These are phyloP conservation scores for Eucalyptus globulus DNA, from an alignment of 345 rosid species.

Conservation along the genomic window DNA sequence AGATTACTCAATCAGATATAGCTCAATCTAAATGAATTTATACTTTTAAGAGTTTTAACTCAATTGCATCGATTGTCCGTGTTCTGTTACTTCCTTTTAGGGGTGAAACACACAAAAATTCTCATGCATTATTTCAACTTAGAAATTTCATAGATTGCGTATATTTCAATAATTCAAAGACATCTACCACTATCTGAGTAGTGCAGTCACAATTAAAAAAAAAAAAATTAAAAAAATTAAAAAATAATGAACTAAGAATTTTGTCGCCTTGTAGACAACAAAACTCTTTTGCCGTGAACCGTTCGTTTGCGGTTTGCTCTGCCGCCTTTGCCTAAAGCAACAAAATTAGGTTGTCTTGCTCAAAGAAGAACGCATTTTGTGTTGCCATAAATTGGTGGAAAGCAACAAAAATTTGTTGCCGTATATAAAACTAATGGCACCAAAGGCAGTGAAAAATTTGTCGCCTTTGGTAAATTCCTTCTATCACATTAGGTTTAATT, in stretches of 20 bases:
- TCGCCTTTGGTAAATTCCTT: not conserved
- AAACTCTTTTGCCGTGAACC: not conserved
- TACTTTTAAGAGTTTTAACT: not conserved
- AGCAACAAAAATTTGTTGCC: not conserved
- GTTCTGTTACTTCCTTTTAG: not conserved
- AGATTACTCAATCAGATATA: not conserved
- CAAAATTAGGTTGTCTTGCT: not conserved
- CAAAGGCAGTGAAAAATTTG: not conserved
- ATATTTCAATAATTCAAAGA: not conserved
- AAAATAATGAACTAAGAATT: not conserved
- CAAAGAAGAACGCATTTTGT: not conserved
- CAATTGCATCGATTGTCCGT: rapidly evolving
- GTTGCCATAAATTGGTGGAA: not conserved
- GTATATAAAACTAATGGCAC: not conserved
- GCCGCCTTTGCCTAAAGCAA: not conserved
- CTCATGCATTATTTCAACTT: not conserved
- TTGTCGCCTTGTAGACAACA: not conserved
- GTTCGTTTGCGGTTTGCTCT: not conserved
- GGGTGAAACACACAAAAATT: not conserved
- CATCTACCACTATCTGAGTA: not conserved
- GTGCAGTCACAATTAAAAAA: not conserved
- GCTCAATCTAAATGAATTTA: not conserved
- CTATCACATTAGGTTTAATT: not conserved
- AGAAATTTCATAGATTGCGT: not conserved
- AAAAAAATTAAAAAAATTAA: not conserved